These are phyloP conservation scores for Colletotrichum lindemuthianum DNA, from an alignment of 2,329 filamentous ascomycete species.

Conservation along the genomic window DNA sequence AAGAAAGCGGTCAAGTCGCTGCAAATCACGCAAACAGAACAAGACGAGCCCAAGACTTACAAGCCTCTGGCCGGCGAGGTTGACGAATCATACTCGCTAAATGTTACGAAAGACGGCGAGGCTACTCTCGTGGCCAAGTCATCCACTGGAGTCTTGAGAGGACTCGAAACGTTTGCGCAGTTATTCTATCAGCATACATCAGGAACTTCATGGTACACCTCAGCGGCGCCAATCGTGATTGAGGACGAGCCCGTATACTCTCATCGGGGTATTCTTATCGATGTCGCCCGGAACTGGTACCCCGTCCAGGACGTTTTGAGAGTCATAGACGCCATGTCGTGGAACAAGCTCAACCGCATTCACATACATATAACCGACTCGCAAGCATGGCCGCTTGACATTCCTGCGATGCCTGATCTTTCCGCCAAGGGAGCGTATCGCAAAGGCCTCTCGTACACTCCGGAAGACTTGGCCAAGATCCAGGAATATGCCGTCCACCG, in stretches of 20 bases:
- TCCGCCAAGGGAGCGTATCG: constrained; percentile 79
- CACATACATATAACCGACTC: constrained; percentile 86
- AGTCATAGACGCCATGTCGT: constrained; percentile 79
- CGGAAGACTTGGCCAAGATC: constrained; percentile 70
- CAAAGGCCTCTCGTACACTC: constrained; percentile 72
- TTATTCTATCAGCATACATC: constrained; percentile 79
- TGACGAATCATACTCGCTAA: constrained; percentile 81
- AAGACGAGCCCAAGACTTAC: constrained; percentile 64
- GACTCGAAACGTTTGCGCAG: constrained; percentile 81
- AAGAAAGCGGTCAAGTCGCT: constrained; percentile 68
- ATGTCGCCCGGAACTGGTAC: constrained; percentile 79
- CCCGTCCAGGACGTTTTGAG: constrained; percentile 73
- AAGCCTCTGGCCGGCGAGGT: constrained; percentile 71
- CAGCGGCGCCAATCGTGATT: constrained; percentile 75
- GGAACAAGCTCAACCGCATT: constrained; percentile 85
- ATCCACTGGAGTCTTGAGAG: constrained; percentile 75
- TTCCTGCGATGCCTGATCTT: constrained; percentile 78
- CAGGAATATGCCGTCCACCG: constrained; percentile 76
- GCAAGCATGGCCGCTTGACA: constrained; percentile 86
- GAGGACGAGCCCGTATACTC: constrained; percentile 77
- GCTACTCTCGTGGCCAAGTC: constrained; percentile 73
- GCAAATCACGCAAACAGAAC: constrained; percentile 67
- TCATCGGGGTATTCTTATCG: constrained; percentile 83
- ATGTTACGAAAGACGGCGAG: constrained; percentile 65
- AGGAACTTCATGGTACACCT: constrained; percentile 71